Conservation (phyloP, 805 yeast genomes). For the Brettanomyces nanus region DNA sequence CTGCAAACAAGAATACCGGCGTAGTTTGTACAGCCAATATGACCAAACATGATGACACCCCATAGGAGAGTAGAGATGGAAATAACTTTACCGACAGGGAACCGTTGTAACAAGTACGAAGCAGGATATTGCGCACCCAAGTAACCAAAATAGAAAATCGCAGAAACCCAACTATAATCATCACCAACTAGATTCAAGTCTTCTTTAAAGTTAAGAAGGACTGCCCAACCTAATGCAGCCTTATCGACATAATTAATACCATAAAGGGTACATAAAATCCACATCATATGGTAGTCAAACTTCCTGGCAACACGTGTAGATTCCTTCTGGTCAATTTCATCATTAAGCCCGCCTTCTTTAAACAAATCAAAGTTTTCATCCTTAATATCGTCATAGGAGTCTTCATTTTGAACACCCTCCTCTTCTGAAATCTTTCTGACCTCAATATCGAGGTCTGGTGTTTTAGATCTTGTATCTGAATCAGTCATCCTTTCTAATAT, state of each 20-base stretch:
- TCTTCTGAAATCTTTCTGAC: neutral
- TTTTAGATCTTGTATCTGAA: too few species aligned
- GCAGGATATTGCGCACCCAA: conserved; percentile 27
- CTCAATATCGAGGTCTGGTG: neutral
- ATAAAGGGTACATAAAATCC: conserved; percentile 20
- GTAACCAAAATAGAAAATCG: conserved; percentile 34
- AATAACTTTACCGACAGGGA: conserved; percentile 35
- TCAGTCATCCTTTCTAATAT: too few species aligned
- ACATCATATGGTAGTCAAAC: conserved; percentile 27
- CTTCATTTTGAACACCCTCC: neutral
- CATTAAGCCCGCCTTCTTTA: conserved; percentile 20
- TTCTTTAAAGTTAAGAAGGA: conserved; percentile 18
- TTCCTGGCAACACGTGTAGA: conserved; percentile 22
- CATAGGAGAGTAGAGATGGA: conserved; percentile 24
- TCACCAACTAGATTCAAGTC: conserved; percentile 31
- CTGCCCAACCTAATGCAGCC: conserved; percentile 25
- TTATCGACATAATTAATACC: conserved; percentile 25
- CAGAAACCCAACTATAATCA: conserved; percentile 35
- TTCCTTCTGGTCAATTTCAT: conserved; percentile 26
- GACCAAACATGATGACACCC: conserved; percentile 28
- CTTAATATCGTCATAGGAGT: neutral
- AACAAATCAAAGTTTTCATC: conserved; percentile 11
- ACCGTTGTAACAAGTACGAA: conserved; percentile 29
- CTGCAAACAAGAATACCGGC: conserved; percentile 25
- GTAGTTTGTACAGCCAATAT: conserved; percentile 28